These are phyloP conservation scores for Tubosaeta brunneosetosa DNA, from an alignment of 768 basidiomycete species.

Conservation along the genomic window DNA sequence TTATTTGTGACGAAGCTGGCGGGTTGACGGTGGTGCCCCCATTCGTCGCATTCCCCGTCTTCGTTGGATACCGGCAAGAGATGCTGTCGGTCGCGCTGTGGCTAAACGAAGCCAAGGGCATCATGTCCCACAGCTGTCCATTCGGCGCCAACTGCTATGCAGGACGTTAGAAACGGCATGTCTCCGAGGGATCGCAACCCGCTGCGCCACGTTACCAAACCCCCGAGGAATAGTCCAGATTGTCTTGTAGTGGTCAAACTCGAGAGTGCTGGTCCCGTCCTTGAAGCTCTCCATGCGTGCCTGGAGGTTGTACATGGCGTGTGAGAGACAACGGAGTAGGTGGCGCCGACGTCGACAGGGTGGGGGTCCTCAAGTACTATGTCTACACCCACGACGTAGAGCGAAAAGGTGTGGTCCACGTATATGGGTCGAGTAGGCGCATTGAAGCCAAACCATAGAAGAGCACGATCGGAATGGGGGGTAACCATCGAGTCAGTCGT, in stretches of 20 bases:
- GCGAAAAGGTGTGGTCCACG: slow-evolving; percentile 57
- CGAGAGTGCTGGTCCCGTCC: slow-evolving; percentile 53
- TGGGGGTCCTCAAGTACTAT: slow-evolving; percentile 52
- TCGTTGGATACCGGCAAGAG: too few species aligned
- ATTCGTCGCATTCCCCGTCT: too few species aligned
- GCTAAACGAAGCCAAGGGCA: slow-evolving; percentile 37
- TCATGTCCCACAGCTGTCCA: slow-evolving; percentile 23
- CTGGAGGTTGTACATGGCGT: slow-evolving; percentile 65
- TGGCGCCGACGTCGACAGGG: slow-evolving; percentile 52
- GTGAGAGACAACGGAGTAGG: slow-evolving; percentile 54
- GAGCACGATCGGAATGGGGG: slow-evolving; percentile 54
- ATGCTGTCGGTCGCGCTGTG: too few species aligned
- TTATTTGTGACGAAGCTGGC: too few species aligned
- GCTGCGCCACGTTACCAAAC: slow-evolving; percentile 46
- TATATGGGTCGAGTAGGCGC: too few species aligned
- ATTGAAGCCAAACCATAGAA: too few species aligned
- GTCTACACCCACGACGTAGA: slow-evolving; percentile 60
- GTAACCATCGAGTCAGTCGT: slow-evolving; percentile 50
- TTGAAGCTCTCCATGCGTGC: slow-evolving; percentile 62
- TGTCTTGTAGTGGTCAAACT: slow-evolving; percentile 60
- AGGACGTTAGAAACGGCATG: neutral
- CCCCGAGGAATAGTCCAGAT: slow-evolving; percentile 80
- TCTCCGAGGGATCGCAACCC: neutral
- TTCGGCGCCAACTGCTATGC: slow-evolving; percentile 26
- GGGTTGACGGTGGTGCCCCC: too few species aligned